phyloP scores from a whole-genome alignment of 345 rosid species.

The Aurinia saxatilis region DNA sequence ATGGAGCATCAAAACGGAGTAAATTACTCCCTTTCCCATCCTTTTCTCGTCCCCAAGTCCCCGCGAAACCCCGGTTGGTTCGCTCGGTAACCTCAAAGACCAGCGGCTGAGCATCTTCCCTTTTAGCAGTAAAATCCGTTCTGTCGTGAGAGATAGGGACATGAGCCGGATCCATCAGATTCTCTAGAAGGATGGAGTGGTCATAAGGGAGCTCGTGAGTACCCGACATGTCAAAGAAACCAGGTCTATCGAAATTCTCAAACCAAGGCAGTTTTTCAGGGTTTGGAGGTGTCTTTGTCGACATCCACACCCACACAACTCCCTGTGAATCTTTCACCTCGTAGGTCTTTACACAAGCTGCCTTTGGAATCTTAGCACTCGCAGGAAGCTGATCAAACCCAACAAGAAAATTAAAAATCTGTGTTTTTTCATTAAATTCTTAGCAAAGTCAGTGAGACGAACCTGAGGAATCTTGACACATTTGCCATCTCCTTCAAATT shows the following conservation, averaged over 20 bases:
- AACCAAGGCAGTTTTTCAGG: conserved; percentile 77
- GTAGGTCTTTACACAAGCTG: conserved; percentile 64
- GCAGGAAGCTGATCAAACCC: conserved; percentile 52
- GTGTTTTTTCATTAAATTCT: background rate
- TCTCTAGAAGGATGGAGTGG: conserved; percentile 90
- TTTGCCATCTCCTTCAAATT: conserved; percentile 79
- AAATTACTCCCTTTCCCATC: conserved; percentile 42
- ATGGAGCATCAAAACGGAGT: conserved; percentile 71
- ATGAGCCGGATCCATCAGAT: conserved; percentile 98
- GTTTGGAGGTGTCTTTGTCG: conserved; percentile 58
- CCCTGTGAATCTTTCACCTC: conserved; percentile 86
- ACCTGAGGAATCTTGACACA: conserved; percentile 96
- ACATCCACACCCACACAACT: conserved; percentile 95
- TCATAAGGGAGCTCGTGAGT: conserved; percentile 93
- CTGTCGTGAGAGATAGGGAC: conserved; percentile 88
- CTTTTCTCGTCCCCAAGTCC: conserved; percentile 81
- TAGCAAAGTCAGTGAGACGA: background rate
- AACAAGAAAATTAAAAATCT: background rate
- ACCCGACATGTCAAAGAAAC: conserved; percentile 62
- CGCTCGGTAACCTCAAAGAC: conserved; percentile 67
- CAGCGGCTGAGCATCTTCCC: conserved; percentile 87
- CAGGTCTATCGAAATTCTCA: conserved; percentile 70
- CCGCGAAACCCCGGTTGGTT: conserved; percentile 73
- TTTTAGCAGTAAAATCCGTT: conserved; percentile 76
- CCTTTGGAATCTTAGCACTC: conserved; percentile 69